A percentile compares a stretch with the other conserved stretches of the same genome.
Conservation (phyloP, 2,329 filamentous ascomycete genomes). For the Fusarium siculi region DNA sequence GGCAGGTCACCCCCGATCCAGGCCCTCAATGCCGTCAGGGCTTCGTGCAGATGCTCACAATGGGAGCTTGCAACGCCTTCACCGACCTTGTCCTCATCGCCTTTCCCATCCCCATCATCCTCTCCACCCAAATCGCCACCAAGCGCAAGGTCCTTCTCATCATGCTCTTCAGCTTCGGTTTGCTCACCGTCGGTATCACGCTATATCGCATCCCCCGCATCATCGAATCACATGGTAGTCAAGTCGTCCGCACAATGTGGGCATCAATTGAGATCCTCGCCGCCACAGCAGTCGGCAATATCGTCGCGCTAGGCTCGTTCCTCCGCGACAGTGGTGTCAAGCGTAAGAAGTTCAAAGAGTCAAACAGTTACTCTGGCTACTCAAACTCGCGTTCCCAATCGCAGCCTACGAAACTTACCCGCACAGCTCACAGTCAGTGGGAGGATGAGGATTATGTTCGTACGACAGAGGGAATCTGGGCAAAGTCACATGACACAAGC, state of each 20-base stretch:
- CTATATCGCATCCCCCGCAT: slow-evolving; percentile 80
- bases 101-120: slow-evolving; percentile 87
- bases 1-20: slow-evolving; percentile 83
- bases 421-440: slow-evolving; percentile 39
- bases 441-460: slow-evolving; percentile 36
- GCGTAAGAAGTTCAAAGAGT: slow-evolving; percentile 80
- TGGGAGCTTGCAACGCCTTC: slow-evolving; percentile 83
- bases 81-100: slow-evolving; percentile 86
- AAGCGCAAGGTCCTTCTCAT: slow-evolving; percentile 82
- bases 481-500: slow-evolving; percentile 31
- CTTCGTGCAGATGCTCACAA: slow-evolving; percentile 84
- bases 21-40: slow-evolving; percentile 84
- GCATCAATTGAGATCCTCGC: slow-evolving; percentile 90
- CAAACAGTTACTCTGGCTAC: slow-evolving; percentile 50
- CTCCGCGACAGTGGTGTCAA: slow-evolving; percentile 88
- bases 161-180: slow-evolving; percentile 80
- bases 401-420: slow-evolving; percentile 33
- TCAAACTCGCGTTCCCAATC: slow-evolving; percentile 42
- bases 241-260: slow-evolving; percentile 85
- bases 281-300: slow-evolving; percentile 84
- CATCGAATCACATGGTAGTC: slow-evolving; percentile 72
- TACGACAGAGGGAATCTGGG: slow-evolving; percentile 43
- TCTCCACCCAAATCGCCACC: slow-evolving; percentile 77
- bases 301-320: slow-evolving; percentile 88
- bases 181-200: slow-evolving; percentile 80